Evolutionary conservation across 192 early-diverging fungal species (phyloP).

Genomic region (Tieghemiomyces parasiticus): DNA sequence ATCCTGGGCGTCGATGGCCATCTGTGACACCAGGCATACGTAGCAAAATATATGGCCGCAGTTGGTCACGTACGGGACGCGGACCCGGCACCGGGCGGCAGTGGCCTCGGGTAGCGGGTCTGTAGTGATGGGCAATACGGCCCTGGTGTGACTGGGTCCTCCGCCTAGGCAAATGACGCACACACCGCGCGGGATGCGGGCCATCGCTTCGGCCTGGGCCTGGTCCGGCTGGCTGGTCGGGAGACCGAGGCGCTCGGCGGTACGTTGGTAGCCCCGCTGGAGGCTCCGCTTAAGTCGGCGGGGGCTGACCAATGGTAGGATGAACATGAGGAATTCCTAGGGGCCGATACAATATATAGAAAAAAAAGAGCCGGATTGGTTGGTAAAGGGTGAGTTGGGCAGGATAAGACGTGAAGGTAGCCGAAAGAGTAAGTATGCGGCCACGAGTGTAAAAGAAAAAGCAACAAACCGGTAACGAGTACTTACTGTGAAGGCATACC

Average conservation of each 20-base stretch:
- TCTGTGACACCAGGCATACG: slow-evolving; percentile 67
- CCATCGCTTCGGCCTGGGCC: slow-evolving; percentile 23
- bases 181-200: slow-evolving; percentile 41
- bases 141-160: slow-evolving; percentile 22
- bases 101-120: slow-evolving; percentile 20
- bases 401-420: too few species aligned
- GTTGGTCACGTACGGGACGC: slow-evolving; percentile 63
- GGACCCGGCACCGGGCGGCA: slow-evolving; percentile 20
- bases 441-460: too few species aligned
- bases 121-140: slow-evolving; percentile 19
- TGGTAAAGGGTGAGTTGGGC: slow-evolving; percentile 3
- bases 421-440: too few species aligned
- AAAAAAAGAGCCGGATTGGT: background rate
- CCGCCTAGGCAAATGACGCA: slow-evolving; percentile 57
- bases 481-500: slow-evolving; percentile 78
- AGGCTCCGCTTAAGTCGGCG: slow-evolving; percentile 32
- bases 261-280: slow-evolving; percentile 14
- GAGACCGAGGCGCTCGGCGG: slow-evolving; percentile 27
- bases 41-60: slow-evolving; percentile 87
- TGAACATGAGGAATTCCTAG: slow-evolving; percentile 81
- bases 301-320: slow-evolving; percentile 64
- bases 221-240: slow-evolving; percentile 26
- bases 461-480: too few species aligned
- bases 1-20: slow-evolving; percentile 51
- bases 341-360: too few species aligned